Percentiles rank a stretch among this genome's conserved stretches.
phyloP scores from a whole-genome alignment of 495 filamentous ascomycete species.

The Trichocladium antarcticum region DNA sequence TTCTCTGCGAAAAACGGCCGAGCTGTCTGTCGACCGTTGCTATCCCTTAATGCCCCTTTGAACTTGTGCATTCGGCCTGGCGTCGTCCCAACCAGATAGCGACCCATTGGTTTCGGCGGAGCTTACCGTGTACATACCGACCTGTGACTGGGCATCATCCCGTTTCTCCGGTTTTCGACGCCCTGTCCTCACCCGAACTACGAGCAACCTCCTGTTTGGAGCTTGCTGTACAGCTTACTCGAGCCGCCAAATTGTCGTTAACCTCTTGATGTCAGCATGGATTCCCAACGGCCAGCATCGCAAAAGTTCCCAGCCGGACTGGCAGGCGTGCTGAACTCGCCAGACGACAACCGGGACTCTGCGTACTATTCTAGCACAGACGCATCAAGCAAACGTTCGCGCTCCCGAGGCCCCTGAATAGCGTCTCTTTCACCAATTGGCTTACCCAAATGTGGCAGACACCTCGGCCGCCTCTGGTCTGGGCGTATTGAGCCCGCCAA shows the following conservation, averaged over 20 bases:
- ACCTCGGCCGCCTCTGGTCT: constrained; percentile 41
- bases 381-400: constrained; percentile 46
- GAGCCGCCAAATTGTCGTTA: neutral
- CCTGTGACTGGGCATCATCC: neutral
- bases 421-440: constrained; percentile 5
- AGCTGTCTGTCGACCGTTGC: neutral
- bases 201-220: neutral
- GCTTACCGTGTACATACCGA: constrained; percentile 1
- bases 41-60: neutral
- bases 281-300: constrained; percentile 29
- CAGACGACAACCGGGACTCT: constrained; percentile 43
- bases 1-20: neutral
- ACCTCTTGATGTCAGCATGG: constrained; percentile 16
- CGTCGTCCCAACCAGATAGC: neutral
- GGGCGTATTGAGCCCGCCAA: constrained; percentile 28
- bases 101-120: constrained; percentile 1
- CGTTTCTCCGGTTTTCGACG: neutral
- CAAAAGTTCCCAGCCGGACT: constrained; percentile 42
- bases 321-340: constrained; percentile 39
- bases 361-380: constrained; percentile 46
- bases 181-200: neutral
- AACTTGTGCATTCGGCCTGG: neutral
- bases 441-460: constrained; percentile 25
- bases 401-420: constrained; percentile 1
- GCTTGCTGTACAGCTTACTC: neutral